These are phyloP conservation scores for Coemansia sp. DNA, from an alignment of 192 early-diverging fungal species.

Conservation along the genomic window DNA sequence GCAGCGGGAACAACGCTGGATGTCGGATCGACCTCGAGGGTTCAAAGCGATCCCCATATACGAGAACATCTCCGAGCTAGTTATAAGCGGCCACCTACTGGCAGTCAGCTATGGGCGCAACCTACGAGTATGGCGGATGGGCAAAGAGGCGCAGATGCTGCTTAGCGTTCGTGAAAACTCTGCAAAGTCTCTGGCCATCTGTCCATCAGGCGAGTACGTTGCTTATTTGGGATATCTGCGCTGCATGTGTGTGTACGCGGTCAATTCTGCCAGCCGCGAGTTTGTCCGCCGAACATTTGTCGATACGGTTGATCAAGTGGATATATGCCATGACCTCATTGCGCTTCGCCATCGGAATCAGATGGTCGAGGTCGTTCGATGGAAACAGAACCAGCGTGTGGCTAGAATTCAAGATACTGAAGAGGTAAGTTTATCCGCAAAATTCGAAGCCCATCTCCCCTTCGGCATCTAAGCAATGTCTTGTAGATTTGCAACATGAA, in stretches of 20 bases:
- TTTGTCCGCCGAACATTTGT: constrained; percentile 3
- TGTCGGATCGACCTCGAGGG: neutral
- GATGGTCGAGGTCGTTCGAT: constrained; percentile 7
- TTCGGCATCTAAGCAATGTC: neutral
- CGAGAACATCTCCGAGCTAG: constrained; percentile 9
- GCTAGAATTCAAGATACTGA: neutral
- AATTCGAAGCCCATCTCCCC: no score
- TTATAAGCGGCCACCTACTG: neutral
- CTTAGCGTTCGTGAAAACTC: constrained; percentile 15
- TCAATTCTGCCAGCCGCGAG: neutral
- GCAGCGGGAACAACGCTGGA: constrained; percentile 17
- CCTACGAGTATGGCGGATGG: constrained; percentile 13
- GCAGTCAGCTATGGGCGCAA: constrained; percentile 18
- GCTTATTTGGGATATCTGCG: constrained; percentile 17
- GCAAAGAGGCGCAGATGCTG: neutral
- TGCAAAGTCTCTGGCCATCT: constrained; percentile 21
- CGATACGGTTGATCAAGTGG: constrained; percentile 11
- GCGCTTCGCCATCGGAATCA: constrained; percentile 11
- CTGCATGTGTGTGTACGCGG: constrained; percentile 11
- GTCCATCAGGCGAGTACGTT: constrained; percentile 3
- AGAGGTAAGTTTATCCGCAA: constrained; percentile 7
- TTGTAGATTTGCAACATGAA: constrained; percentile 6
- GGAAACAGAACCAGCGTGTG: constrained; percentile 3
- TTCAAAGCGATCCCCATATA: constrained; percentile 9
- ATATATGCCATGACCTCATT: constrained; percentile 6